These are phyloP conservation scores for Globisporangium iwayamae DNA, from an alignment of 352 stramenopile genomes.

Conservation along the genomic window DNA sequence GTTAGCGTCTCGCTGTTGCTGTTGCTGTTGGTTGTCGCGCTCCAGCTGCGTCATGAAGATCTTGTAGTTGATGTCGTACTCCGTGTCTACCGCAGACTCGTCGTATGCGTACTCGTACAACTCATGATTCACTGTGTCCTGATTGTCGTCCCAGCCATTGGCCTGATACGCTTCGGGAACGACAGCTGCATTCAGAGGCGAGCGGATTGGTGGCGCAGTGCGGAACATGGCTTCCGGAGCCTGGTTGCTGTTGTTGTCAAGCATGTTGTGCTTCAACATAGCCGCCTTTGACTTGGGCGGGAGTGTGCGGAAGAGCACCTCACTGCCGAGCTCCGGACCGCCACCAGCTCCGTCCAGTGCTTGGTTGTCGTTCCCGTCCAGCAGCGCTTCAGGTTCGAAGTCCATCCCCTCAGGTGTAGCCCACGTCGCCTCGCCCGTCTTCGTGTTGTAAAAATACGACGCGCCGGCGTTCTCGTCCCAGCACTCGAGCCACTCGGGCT, in stretches of 20 bases:
- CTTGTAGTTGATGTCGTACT: conserved; percentile 70
- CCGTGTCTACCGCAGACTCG: conserved; percentile 35
- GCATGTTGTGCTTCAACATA: neutral
- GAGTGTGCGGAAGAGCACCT: conserved; percentile 15
- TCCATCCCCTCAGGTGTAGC: conserved; percentile 31
- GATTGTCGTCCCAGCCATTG: neutral
- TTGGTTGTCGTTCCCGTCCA: conserved; percentile 5
- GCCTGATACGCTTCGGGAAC: neutral
- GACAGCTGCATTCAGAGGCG: neutral
- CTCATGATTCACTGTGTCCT: conserved; percentile 4
- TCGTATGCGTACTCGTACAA: conserved; percentile 21
- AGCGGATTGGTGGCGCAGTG: conserved; percentile 4
- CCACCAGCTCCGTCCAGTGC: neutral
- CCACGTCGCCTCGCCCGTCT: conserved; percentile 70
- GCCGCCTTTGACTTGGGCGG: conserved; percentile 12
- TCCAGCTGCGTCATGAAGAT: conserved; percentile 62
- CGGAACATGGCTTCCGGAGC: conserved; percentile 15
- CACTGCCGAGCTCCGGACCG: neutral
- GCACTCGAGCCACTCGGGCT: conserved; percentile 62
- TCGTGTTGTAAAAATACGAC: conserved; percentile 69
- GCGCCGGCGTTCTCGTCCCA: conserved; percentile 66
- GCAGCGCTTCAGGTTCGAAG: neutral
- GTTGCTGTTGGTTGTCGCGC: conserved; percentile 19
- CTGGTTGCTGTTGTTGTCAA: neutral
- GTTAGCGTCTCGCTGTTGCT: conserved; percentile 14